Evolutionary conservation across 331 rosid genomes (phyloP), one percentile per base, ranked within the genome.

Genomic region (Quercus lobata): DNA sequence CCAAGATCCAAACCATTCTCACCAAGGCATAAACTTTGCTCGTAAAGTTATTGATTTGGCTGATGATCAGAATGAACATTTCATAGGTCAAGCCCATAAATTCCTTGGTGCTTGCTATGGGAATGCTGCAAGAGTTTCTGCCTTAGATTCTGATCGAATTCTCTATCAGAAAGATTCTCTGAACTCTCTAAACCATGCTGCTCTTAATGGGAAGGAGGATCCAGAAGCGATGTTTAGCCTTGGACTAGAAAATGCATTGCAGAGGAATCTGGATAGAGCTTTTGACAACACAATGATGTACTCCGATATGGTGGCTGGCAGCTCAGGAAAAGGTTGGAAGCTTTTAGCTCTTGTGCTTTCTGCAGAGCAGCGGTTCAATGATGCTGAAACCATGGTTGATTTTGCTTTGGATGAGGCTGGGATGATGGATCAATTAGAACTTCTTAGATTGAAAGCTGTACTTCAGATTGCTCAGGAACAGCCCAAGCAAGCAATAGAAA

Each of bases 401-500:
- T 91, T 90, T 84, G 93, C 97, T 62, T 75, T 96, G 82, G 98
- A 96, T 7, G 98, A 91, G 80, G 82, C 82, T 6, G 90, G 83
- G 41, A 85, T 82, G 71, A 61, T 68, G 22, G 98, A 89, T 79
- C 99, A 93, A 69, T 88, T 93, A 80, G 91, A 88, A 80, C 90
- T 93, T 85, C 92, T 91, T 61, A 85, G 97, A 83, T 76, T 91
- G 86, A 93, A 93, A 84, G 97, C 97, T 18, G 88, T 89, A 15
- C 93, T 96, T 73, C 96, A 89, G 86, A 87, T 96, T 82, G 69
- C 97, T 71, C 92, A 83, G 86, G 86, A 91, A 83, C 92, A 84
- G 78, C 98, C 98, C 29, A 96, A 93, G 86, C 91, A 90, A 83
- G 98, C 99, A 63, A 86, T 93, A 83, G 99, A 96, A 84, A 93